Percentiles rank a stretch among this genome's conserved stretches.
These are phyloP conservation scores for Ambrosiella xylebori DNA, from an alignment of 2,329 filamentous ascomycete species.

Conservation along the genomic window DNA sequence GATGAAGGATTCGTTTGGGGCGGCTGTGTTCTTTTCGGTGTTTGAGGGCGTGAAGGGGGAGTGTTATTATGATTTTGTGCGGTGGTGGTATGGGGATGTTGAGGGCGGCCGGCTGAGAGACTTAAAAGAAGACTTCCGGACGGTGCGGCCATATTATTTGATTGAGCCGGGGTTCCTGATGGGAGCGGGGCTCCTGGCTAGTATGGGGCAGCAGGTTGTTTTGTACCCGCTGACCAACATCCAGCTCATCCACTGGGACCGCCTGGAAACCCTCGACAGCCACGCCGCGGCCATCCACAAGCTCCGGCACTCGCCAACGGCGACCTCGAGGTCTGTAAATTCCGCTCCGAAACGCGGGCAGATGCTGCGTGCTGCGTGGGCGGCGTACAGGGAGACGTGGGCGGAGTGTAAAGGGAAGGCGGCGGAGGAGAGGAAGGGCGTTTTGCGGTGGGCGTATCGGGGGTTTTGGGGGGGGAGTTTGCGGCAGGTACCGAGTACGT, in stretches of 20 bases:
- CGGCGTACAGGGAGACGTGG: constrained; percentile 53
- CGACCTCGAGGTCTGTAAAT: background rate
- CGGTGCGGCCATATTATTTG: constrained; percentile 58
- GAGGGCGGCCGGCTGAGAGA: constrained; percentile 32
- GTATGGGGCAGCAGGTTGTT: constrained; percentile 48
- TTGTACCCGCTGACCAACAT: constrained; percentile 56
- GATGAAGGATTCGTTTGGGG: constrained; percentile 51
- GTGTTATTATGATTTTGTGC: constrained; percentile 51
- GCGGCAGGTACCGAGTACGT: constrained; percentile 59
- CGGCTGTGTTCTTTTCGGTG: constrained; percentile 54
- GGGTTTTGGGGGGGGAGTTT: constrained; percentile 59
- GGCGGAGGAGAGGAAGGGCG: constrained; percentile 33
- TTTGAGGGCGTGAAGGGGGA: constrained; percentile 67
- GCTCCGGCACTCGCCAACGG: constrained; percentile 16
- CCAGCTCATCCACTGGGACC: constrained; percentile 55
- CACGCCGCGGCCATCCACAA: constrained; percentile 23
- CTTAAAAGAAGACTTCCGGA: constrained; percentile 18
- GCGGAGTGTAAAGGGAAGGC: constrained; percentile 42
- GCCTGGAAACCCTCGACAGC: constrained; percentile 54
- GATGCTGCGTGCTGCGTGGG: constrained; percentile 49
- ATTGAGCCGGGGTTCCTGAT: constrained; percentile 58
- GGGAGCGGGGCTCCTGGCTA: constrained; percentile 50
- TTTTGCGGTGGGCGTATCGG: constrained; percentile 48
- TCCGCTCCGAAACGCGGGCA: constrained; percentile 23
- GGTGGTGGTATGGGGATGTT: constrained; percentile 48